Base-by-base conservation (phyloP, 208 protist genomes). In the Endotrypanum monterogeii region DNA sequence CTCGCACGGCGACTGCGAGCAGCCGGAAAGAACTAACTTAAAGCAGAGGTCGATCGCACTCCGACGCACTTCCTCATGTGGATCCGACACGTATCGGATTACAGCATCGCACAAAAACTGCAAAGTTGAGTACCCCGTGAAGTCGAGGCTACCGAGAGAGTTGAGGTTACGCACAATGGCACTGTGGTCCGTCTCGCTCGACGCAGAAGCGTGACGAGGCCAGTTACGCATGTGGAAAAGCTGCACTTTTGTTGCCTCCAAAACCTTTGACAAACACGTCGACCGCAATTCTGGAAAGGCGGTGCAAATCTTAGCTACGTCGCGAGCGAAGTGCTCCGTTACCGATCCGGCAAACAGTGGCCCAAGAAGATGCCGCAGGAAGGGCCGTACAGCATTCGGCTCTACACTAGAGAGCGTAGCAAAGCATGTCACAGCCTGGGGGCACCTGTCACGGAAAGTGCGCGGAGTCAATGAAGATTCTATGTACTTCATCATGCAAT, bases 211-310 rank as follows among this genome's bases (percentile, higher is more conserved):
- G 60, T 78, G 61, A n/a, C 56, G 60, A 32, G 73, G 73, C 6
- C 76, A 56, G 65, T 76, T 76, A 54, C 76, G 80, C 74, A 80
- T 80, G 67, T 68, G 61, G 35, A 80, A 78, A 18, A 97, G 76
- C 76, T 95, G 90, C 23, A 76, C 67, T 74, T 89, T 94, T 35
- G 90, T 91, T 20, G 88, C 78, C 46, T 95, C 88, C n/a, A 97
- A 86, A 78, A 96, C 89, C 81, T 93, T 95, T 11, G 84, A 90
- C 18, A 97, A 80, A 69, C 94, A 97, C 30, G 88, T 95, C 32
- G 91, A 96, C 25, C 91, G 88, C 65, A 97, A 73, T 79, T 96
- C 94, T 2, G 94, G 94, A 65, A 97, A 97, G n/a, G 83, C 89
- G 23, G 79, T 69, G 81, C 94, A 97, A 41, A 97, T 89, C 55